A percentile compares a stretch with the other conserved stretches of the same genome.
These are phyloP conservation scores for Sungouiozyma ichnusensis DNA, from an alignment of 805 yeast species.

Conservation along the genomic window DNA sequence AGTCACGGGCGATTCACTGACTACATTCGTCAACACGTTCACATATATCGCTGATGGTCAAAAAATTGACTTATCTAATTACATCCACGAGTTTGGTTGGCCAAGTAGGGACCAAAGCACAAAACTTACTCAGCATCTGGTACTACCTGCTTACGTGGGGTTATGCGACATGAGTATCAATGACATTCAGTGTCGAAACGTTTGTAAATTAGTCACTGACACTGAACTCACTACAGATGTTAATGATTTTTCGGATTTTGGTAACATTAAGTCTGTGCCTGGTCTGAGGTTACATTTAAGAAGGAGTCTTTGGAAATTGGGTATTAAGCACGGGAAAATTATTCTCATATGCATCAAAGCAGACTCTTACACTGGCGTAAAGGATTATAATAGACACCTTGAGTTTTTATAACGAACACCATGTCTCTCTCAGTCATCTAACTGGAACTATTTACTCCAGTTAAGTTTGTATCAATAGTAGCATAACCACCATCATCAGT, in stretches of 20 bases:
- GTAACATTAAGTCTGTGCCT: conserved; percentile 4
- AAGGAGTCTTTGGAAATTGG: conserved; percentile 19
- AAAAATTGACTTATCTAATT: conserved; percentile 7
- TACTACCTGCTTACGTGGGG: conserved; percentile 14
- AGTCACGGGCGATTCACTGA: conserved; percentile 5
- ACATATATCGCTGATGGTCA: conserved; percentile 1
- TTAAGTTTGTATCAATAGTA: not conserved
- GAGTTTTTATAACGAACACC: conserved; percentile 8
- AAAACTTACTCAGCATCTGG: conserved; percentile 5
- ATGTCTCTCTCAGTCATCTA: not conserved
- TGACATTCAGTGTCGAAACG: conserved; percentile 10
- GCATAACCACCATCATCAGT: not conserved
- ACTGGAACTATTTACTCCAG: not conserved
- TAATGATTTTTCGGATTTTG: conserved; percentile 5
- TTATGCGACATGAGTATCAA: conserved; percentile 14
- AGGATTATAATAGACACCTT: conserved; percentile 14
- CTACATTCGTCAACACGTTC: conserved; percentile 3
- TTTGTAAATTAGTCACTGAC: conserved; percentile 11
- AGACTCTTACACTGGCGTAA: conserved; percentile 13
- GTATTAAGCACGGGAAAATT: conserved; percentile 11
- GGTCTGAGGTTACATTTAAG: conserved; percentile 14
- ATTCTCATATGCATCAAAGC: conserved; percentile 17
- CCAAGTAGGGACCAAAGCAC: not conserved
- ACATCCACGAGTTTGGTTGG: conserved; percentile 5
- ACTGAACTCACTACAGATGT: conserved; percentile 8